Base-by-base conservation (phyloP, 2,329 filamentous ascomycete species). In the Sphaerulina musiva region DNA sequence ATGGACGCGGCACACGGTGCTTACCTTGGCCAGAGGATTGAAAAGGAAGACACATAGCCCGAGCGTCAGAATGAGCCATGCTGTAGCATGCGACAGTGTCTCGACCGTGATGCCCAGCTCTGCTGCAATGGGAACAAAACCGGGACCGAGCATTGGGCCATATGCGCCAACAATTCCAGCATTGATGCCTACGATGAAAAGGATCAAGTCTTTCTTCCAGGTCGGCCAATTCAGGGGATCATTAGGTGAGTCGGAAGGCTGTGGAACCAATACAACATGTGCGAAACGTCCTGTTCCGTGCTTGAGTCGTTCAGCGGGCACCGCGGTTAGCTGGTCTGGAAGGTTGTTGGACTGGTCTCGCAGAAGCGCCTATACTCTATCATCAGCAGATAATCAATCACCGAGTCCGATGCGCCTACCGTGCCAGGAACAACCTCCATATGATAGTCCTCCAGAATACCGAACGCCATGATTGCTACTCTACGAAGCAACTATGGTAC, bases 111-210 rank as follows among this genome's bases (percentile, higher is more conserved):
- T 75, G 46, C 69, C 59, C 4, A 78, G 69, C 38, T 74, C 66
- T 4, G 64, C 64, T 0, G 76, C 68, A 39, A 80, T 74, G 36
- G 73, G 66, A 20, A 77, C 71, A 54, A 79, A 78, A 2, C 76
- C 76, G 2, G 76, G 76, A 1, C 72, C 73, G 4, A 78, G 72
- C 76, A 79, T 78, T 0, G 76, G 76, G 1, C 76, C 76, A 55
- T 76, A 79, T 1, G 76, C 76, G 34, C 76, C 76, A 3, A 78
- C 74, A 0, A 79, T 73, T 6, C 71, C 73, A 1, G 76, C 74
- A 0, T 72, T 72, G 45, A 78, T 68, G 32, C 72, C 71, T 3
- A 75, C 72, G 57, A 78, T 74, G 51, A 73, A 63, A 26, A 77
- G 70, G 36, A 76, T 70, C 7, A 71, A 50, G 59, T 78, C 75